Percentiles rank a stretch among this genome's conserved stretches.
phyloP scores from a whole-genome alignment of 2,329 filamentous ascomycete species.

The Thelonectria olida region DNA sequence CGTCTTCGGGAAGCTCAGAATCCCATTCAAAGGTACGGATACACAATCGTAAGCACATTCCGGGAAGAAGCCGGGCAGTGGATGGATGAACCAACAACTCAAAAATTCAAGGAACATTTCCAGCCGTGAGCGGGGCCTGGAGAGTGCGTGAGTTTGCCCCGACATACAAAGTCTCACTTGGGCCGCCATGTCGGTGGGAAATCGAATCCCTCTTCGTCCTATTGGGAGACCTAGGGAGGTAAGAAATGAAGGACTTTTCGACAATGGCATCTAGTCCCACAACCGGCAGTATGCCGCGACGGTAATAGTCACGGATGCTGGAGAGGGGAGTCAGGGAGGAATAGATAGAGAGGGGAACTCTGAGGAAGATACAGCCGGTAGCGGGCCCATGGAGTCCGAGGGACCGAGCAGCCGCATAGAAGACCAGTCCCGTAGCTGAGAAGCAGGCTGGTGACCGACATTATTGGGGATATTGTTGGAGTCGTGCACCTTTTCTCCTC shows the following conservation, averaged over 20 bases:
- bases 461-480: background rate
- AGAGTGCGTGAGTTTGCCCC: background rate
- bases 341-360: background rate
- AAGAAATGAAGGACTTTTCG: conserved; percentile 26
- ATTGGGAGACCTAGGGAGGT: background rate
- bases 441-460: background rate
- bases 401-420: conserved; percentile 8
- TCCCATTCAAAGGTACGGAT: background rate
- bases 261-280: conserved; percentile 10
- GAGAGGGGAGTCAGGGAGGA: background rate
- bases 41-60: conserved; percentile 5
- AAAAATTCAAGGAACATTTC: background rate
- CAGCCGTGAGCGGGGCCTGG: background rate
- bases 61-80: background rate
- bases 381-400: conserved; percentile 6
- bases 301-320: conserved; percentile 11
- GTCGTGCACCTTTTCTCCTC: background rate
- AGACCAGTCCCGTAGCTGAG: background rate
- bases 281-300: conserved; percentile 11
- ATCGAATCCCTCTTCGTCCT: background rate
- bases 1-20: conserved; percentile 19
- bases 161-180: conserved; percentile 1
- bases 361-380: conserved; percentile 2
- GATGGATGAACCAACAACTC: conserved; percentile 2
- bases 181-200: background rate